Evolutionary conservation across 164 flowering plant genomes (phyloP), one percentile per base, ranked within the genome.

Genomic region (Brasenia schreberi): DNA sequence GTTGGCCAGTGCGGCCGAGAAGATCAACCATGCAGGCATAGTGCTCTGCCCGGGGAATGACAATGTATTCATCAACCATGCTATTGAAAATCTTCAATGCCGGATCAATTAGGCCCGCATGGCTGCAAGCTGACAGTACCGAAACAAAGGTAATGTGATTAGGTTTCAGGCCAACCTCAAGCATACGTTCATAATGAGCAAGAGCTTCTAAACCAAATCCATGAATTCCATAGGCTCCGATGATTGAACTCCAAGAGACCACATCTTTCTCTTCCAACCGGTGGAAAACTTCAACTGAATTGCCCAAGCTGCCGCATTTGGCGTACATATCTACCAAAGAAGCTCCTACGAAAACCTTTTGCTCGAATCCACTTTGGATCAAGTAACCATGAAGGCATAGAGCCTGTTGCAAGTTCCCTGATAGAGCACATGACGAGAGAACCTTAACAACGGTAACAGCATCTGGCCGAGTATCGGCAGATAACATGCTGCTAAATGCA

Each of bases 261-360:
- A 80, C 78, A 66, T 86, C 87, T 70, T 65, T 82, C 18, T 75
- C 69, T 5, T 5, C 61, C 45, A 69, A 61, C 33, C 64, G 64
- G 12, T 72, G 67, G 63, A 84, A 84, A 49, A 86, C 68, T 66
- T 64, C 68, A 23, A 74, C 43, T 18, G 85, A 80, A 70, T 75
- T 64, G 14, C 72, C 79, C 70, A 86, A 67, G 74, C 73, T 74
- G 39, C 87, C 85, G 59, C 87, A 86, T 71, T 83, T 86, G 19
- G 88, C 77, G 69, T 84, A 86, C 70, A 77, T 64, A 45, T 86
- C 88, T 49, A 84, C 67, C 16, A 86, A 82, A 19, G 87, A 80
- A 63, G 88, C 84, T 18, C 71, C 76, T 2, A 84, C 76, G 65
- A 77, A 84, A 43, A 69, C 61, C 64, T 79, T 81, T 45, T 65